These are phyloP conservation scores for Xylaria scruposa DNA, from an alignment of 495 filamentous ascomycete species.

Conservation along the genomic window DNA sequence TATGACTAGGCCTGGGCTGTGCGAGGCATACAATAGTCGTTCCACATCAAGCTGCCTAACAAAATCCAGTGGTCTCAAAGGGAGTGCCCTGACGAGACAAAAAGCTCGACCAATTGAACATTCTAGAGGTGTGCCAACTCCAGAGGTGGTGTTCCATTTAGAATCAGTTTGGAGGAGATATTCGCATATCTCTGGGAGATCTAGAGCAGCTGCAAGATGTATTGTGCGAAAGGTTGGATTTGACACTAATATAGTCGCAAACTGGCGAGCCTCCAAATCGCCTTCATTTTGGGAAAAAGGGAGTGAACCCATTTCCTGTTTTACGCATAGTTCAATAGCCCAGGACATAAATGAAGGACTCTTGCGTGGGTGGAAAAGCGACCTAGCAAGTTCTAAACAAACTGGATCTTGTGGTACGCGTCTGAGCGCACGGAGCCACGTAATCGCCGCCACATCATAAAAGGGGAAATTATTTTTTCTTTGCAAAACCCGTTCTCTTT, in stretches of 20 bases:
- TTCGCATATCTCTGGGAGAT: constrained; percentile 16
- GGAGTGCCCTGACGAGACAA: too few species aligned
- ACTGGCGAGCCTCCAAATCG: background rate
- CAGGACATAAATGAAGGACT: constrained; percentile 13
- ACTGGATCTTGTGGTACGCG: background rate
- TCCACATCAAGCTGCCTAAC: too few species aligned
- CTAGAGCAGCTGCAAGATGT: constrained; percentile 1
- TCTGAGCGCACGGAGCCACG: background rate
- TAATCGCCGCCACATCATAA: background rate
- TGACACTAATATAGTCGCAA: background rate
- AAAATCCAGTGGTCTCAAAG: too few species aligned
- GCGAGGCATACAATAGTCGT: background rate
- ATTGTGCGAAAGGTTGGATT: background rate
- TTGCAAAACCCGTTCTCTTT: background rate
- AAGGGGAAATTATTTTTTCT: background rate
- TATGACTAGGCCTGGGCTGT: background rate
- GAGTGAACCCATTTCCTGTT: too few species aligned
- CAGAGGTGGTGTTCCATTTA: background rate
- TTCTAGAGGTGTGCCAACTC: background rate
- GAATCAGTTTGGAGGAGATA: background rate
- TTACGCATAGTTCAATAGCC: background rate
- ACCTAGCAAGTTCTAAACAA: constrained; percentile 8
- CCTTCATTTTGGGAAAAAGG: background rate
- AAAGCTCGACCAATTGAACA: constrained; percentile 1
- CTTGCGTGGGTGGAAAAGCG: background rate